Conservation (phyloP, 352 stramenopile species). For the Elongisporangium anandrum region DNA sequence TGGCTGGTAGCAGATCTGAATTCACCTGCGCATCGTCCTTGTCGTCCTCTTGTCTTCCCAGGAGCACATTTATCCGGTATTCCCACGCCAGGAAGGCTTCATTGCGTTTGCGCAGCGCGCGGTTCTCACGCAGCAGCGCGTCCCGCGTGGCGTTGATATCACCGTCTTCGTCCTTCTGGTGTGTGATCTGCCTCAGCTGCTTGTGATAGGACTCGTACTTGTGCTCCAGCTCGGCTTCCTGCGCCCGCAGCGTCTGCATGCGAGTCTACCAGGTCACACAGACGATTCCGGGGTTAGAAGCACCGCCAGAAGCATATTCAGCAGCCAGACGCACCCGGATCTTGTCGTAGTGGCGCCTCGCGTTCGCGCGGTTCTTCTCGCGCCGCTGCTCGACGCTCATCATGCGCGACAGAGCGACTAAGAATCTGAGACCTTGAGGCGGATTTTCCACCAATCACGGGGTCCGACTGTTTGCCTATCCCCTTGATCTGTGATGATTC, state of each 20-base stretch:
- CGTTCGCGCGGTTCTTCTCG: no score
- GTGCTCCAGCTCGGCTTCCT: constrained; percentile 8
- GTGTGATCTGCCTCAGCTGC: no score
- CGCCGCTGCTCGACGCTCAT: no score
- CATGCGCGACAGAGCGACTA: constrained; percentile 17
- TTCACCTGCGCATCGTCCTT: no score
- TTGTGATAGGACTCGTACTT: no score
- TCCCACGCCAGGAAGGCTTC: no score
- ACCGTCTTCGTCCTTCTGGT: no score
- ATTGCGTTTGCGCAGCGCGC: constrained; percentile 6
- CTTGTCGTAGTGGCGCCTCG: no score
- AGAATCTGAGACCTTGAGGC: not conserved
- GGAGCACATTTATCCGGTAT: no score
- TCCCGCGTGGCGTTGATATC: not conserved
- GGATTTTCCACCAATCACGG: constrained; percentile 41
- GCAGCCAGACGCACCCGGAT: not conserved
- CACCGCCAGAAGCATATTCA: constrained; percentile 12
- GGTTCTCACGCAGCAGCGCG: constrained; percentile 8
- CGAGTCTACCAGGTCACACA: constrained; percentile 28
- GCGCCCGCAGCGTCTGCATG: constrained; percentile 20
- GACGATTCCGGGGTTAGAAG: no score
- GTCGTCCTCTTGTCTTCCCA: no score
- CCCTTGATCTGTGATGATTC: constrained; percentile 36
- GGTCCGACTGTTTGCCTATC: constrained; percentile 47
- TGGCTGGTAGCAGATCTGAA: no score